Conservation (phyloP, 345 rosid genomes). For the Microthlaspi erraticum region DNA sequence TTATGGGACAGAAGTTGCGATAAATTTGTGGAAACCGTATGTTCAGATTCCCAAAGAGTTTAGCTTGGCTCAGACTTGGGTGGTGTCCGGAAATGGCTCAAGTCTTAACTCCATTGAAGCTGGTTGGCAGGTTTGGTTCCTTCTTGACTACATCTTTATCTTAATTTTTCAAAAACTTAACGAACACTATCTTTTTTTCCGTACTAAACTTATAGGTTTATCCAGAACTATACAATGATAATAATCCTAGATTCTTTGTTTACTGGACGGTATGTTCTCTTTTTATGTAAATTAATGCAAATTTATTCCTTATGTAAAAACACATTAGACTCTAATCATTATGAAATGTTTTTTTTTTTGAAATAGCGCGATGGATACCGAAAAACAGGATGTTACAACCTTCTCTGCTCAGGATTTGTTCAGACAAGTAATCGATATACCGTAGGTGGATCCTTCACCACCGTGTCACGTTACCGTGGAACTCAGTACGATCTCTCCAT, state of each 20-base stretch:
- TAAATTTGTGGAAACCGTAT: constrained; percentile 70
- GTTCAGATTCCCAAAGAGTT: constrained; percentile 61
- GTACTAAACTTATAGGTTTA: constrained; percentile 52
- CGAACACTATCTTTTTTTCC: neutral
- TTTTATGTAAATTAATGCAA: neutral
- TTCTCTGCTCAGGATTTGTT: constrained; percentile 69
- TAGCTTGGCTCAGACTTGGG: constrained; percentile 72
- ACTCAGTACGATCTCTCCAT: constrained; percentile 59
- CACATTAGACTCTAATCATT: constrained; percentile 2
- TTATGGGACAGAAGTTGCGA: constrained; percentile 59
- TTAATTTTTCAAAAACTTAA: neutral
- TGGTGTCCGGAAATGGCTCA: constrained; percentile 57
- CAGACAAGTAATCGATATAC: constrained; percentile 61
- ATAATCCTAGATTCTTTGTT: constrained; percentile 66
- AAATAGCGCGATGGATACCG: constrained; percentile 64
- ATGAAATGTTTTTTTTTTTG: neutral
- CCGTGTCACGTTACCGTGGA: constrained; percentile 51
- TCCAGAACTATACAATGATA: constrained; percentile 66
- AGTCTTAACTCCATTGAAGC: constrained; percentile 72
- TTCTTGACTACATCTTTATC: constrained; percentile 14
- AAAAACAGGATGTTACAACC: constrained; percentile 75
- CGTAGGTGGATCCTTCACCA: constrained; percentile 64
- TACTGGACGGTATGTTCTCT: constrained; percentile 69
- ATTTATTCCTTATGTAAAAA: neutral
- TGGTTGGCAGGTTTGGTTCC: constrained; percentile 65